Evolutionary conservation across 1,284 basidiomycete species (phyloP).

Genomic region (Inonotus hispidus): DNA sequence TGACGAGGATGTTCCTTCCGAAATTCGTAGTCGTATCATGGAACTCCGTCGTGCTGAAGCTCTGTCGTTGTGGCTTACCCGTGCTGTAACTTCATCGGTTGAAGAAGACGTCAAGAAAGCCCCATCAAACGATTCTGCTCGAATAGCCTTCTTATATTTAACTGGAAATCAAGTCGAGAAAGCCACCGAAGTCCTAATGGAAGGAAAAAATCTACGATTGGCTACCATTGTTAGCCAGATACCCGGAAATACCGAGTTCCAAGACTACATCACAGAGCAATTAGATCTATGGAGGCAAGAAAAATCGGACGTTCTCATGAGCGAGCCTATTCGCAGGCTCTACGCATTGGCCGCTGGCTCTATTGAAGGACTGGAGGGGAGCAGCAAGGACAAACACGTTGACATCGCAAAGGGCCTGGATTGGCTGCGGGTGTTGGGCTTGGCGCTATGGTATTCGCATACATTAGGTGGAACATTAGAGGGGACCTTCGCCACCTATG

Average conservation of each 20-base stretch:
- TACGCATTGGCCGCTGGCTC: constrained; percentile 87
- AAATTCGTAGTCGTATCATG: constrained; percentile 55
- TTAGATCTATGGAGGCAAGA: constrained; percentile 82
- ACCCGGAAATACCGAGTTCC: constrained; percentile 76
- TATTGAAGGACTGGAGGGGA: constrained; percentile 58
- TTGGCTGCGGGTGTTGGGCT: constrained; percentile 93
- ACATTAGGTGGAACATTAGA: constrained; percentile 68
- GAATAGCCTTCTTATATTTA: constrained; percentile 71
- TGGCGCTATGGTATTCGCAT: constrained; percentile 88
- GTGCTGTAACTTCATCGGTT: constrained; percentile 67
- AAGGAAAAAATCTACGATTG: constrained; percentile 78
- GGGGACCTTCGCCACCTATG: constrained; percentile 69
- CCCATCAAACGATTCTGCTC: constrained; percentile 40
- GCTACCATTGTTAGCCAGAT: constrained; percentile 91
- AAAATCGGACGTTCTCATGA: constrained; percentile 68
- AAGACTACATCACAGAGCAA: constrained; percentile 74
- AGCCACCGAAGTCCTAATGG: constrained; percentile 74
- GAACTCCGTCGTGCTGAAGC: constrained; percentile 75
- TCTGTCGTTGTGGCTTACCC: constrained; percentile 82
- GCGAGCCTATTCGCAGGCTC: constrained; percentile 67
- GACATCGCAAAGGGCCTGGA: constrained; percentile 79
- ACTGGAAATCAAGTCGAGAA: constrained; percentile 86
- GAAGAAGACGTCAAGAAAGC: constrained; percentile 68
- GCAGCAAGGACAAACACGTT: constrained; percentile 52
- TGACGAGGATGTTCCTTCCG: constrained; percentile 45